A percentile compares a stretch with the other conserved stretches of the same genome.
Evolutionary conservation across 768 basidiomycete genomes (phyloP).

Genomic region (Hericium erinaceus): DNA sequence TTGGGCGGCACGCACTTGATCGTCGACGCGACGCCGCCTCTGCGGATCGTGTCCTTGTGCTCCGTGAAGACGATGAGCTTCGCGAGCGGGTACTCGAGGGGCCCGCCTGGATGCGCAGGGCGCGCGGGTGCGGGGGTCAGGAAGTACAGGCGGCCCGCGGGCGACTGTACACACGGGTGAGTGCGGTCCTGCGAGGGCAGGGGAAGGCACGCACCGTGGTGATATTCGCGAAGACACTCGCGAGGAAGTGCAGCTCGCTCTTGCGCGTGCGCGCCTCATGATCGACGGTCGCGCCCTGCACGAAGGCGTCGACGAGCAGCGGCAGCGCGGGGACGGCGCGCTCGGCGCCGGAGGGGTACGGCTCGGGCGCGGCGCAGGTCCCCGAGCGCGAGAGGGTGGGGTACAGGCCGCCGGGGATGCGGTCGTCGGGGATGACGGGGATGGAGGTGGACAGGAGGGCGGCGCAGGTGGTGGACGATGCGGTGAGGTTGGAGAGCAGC

Average conservation of each 20-base stretch:
- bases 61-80: constrained; percentile 86
- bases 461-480: constrained; percentile 58
- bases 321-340: constrained; percentile 58
- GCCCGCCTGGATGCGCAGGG: constrained; percentile 31
- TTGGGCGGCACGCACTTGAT: constrained; percentile 55
- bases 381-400: constrained; percentile 72
- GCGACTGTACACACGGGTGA: constrained; percentile 39
- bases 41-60: constrained; percentile 75
- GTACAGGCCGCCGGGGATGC: constrained; percentile 49
- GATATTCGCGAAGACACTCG: constrained; percentile 91
- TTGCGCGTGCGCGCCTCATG: constrained; percentile 49
- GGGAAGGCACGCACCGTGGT: constrained; percentile 47
- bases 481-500: constrained; percentile 90
- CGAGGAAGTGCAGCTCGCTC: constrained; percentile 81
- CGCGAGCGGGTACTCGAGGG: constrained; percentile 70
- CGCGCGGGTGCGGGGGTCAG: constrained; percentile 54
- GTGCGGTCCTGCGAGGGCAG: not conserved
- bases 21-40: constrained; percentile 79
- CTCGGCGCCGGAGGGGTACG: constrained; percentile 50
- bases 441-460: constrained; percentile 58
- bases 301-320: constrained; percentile 84
- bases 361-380: constrained; percentile 67
- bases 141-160: constrained; percentile 73
- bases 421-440: constrained; percentile 42
- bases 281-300: constrained; percentile 58